Evolutionary conservation across 2,329 filamentous ascomycete genomes (phyloP).

Genomic region (Coleophoma crateriformis): DNA sequence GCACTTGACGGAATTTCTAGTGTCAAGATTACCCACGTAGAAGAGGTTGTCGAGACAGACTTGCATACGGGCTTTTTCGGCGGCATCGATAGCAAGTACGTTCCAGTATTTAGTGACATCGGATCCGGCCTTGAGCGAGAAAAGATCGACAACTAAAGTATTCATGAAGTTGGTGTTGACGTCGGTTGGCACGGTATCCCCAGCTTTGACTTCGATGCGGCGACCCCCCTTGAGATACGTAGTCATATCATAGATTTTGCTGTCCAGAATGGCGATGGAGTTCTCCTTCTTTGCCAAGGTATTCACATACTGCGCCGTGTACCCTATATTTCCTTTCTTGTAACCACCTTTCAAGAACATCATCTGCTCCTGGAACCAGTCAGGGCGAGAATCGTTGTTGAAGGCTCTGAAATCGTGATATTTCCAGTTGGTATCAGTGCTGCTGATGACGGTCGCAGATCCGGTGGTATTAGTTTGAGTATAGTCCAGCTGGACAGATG

Average conservation of each 20-base stretch:
- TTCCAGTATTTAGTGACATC: slow-evolving; percentile 86
- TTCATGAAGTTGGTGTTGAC: slow-evolving; percentile 78
- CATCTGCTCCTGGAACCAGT: slow-evolving; percentile 94
- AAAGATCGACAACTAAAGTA: slow-evolving; percentile 65
- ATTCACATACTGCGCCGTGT: slow-evolving; percentile 69
- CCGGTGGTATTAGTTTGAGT: slow-evolving; percentile 70
- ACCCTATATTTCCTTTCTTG: slow-evolving; percentile 84
- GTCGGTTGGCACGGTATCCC: slow-evolving; percentile 39
- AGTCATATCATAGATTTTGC: slow-evolving; percentile 83
- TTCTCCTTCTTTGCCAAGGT: slow-evolving; percentile 59
- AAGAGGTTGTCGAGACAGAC: slow-evolving; percentile 90
- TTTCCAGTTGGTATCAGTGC: slow-evolving; percentile 63
- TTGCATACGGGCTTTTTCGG: slow-evolving; percentile 62
- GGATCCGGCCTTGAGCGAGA: slow-evolving; percentile 66
- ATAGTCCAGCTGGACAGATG: slow-evolving; percentile 80
- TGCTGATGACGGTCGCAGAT: slow-evolving; percentile 57
- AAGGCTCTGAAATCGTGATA: slow-evolving; percentile 93
- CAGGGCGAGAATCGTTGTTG: slow-evolving; percentile 73
- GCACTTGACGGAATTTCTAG: slow-evolving; percentile 78
- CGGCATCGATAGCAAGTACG: slow-evolving; percentile 52
- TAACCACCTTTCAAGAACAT: slow-evolving; percentile 69
- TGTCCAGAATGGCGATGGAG: slow-evolving; percentile 72
- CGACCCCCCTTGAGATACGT: slow-evolving; percentile 75
- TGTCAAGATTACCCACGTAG: slow-evolving; percentile 88
- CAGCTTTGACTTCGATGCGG: slow-evolving; percentile 49